Conservation (phyloP, 169 alveolate species). For the Plasmodium vivax region DNA sequence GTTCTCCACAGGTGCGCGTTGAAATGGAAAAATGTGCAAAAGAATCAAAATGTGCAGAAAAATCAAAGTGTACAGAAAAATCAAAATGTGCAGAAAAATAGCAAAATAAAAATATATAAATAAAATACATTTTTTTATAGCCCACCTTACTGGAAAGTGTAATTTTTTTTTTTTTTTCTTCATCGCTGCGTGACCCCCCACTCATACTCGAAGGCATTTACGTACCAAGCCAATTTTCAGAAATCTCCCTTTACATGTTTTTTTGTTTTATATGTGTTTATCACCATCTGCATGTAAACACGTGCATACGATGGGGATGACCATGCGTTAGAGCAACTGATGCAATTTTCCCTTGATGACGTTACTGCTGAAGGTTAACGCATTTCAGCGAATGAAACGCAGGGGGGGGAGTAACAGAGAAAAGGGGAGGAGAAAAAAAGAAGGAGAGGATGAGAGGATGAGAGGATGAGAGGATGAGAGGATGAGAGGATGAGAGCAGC, state of each 20-base stretch:
- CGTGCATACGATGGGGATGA: neutral
- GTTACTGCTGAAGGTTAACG: neutral
- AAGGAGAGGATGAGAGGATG: too few species aligned
- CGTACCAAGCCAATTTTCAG: neutral
- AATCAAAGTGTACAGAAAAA: neutral
- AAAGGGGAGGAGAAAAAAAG: neutral
- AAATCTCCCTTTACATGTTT: neutral
- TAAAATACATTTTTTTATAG: neutral
- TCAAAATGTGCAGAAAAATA: too few species aligned
- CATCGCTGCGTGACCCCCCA: neutral
- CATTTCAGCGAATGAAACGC: neutral
- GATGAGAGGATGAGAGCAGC: too few species aligned
- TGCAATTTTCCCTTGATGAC: neutral
- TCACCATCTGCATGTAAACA: neutral
- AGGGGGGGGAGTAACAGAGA: neutral
- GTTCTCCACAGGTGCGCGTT: neutral
- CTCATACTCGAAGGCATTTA: neutral
- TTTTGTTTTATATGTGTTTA: neutral
- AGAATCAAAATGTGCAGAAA: too few species aligned
- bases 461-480: too few species aligned
- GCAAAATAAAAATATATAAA: too few species aligned
- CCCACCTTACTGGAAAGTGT: neutral
- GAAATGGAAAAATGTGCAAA: neutral
- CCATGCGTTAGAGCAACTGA: neutral
- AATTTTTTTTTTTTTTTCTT: neutral